Base-by-base conservation (phyloP, 768 basidiomycete genomes). In the Leccinellum luteum region DNA sequence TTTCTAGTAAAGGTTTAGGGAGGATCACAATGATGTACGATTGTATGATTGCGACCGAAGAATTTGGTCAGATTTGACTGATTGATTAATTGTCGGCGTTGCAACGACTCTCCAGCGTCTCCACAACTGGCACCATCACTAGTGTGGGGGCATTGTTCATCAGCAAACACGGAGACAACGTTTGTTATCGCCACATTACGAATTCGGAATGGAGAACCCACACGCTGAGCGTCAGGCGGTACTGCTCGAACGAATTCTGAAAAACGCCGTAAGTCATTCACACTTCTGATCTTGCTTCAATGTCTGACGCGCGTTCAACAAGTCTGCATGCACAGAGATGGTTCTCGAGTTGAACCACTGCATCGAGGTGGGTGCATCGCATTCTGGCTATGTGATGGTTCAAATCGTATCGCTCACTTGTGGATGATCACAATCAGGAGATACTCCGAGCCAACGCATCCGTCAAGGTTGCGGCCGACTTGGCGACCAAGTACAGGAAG, bases 191-290 rank as follows among this genome's bases (percentile, higher is more conserved):
- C 57, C 56, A 45, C 58, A 55, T 45, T 55, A 59, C 56, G 17
- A 51, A 28, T 25, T 52, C 56, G 51, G 53, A 54, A 96, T 97
- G 94, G 93, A 97, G 74, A 96, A 96, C 71, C 94, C 94, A 21
- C 94, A 98, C 64, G 91, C 92, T 51, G 93, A 95, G 73, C 81
- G 90, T 44, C 94, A 98, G 69, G 92, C 91, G 31, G 86, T 94
- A 48, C 81, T 96, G 19, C 80, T 97, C 3, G 92, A 96, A 64
- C 83, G 94, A 27, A 94, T 98, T 65, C 76, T 93, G 25, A 95
- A 94, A 75, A 96, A 92, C 63, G 84, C 90, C 6, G 94, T 94
- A 60, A 61, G 87, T 78, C 13, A 9, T 41, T 43, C 41, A 43
- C 1, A 21, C 35, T 14, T 19, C 48, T 8, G 48, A 8, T 48